Conservation (phyloP, 805 yeast genomes). For the Naumovozyma dairenensis region DNA sequence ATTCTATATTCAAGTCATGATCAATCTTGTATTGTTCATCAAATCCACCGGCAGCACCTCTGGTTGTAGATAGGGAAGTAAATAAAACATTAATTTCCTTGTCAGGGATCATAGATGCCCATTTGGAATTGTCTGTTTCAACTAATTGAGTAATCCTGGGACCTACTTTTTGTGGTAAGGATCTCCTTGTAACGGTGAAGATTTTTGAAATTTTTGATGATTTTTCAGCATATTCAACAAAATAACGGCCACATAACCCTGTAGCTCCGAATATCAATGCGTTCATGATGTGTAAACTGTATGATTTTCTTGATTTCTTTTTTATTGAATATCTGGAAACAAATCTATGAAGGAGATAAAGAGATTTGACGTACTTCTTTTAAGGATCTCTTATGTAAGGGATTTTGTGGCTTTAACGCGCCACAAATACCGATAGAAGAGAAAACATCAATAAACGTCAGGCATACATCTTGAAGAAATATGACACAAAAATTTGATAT, state of each 20-base stretch:
- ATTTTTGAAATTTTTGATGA: slow-evolving; percentile 33
- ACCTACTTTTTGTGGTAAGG: slow-evolving; percentile 22
- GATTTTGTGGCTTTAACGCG: no score
- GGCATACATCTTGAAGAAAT: no score
- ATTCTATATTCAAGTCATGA: slow-evolving; percentile 55
- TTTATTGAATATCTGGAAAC: no score
- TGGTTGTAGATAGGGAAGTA: slow-evolving; percentile 69
- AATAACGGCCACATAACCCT: slow-evolving; percentile 60
- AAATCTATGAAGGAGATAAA: background rate
- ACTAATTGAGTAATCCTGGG: slow-evolving; percentile 32
- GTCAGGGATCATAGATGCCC: slow-evolving; percentile 37
- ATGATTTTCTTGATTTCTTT: background rate
- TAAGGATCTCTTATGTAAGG: no score
- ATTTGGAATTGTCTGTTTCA: slow-evolving; percentile 38
- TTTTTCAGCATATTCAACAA: slow-evolving; percentile 38
- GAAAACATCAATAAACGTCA: no score
- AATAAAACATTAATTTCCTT: slow-evolving; percentile 36
- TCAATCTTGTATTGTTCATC: slow-evolving; percentile 65
- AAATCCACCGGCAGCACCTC: slow-evolving; percentile 61
- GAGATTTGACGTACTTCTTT: no score
- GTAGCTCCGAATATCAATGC: slow-evolving; percentile 58
- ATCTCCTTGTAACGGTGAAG: slow-evolving; percentile 44
- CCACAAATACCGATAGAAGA: no score
- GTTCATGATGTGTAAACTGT: slow-evolving; percentile 9
- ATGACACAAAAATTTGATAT: no score